A percentile compares a stretch with the other conserved stretches of the same genome.
Conservation (phyloP, 2,329 filamentous ascomycete species). For the Leptoxyphium fumago region DNA sequence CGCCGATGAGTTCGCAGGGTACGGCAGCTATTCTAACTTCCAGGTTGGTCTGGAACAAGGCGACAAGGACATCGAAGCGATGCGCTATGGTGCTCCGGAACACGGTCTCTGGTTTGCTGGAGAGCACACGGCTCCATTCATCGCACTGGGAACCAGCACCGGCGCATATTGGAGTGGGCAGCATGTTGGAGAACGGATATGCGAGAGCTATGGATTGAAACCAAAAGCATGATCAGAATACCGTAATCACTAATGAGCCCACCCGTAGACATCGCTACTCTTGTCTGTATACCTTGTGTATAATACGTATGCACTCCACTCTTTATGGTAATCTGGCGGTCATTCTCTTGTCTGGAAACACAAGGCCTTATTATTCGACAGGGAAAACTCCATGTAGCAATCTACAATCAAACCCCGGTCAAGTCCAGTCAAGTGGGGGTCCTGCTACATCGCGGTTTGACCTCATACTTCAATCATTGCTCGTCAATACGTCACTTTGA, state of each 20-base stretch:
- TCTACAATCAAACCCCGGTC: too few species aligned
- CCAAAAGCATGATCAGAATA: neutral
- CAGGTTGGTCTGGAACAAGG: conserved; percentile 57
- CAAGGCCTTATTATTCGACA: too few species aligned
- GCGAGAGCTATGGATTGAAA: conserved; percentile 34
- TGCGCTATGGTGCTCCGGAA: conserved; percentile 42
- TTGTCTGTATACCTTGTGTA: too few species aligned
- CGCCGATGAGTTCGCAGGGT: conserved; percentile 62
- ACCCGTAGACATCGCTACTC: too few species aligned
- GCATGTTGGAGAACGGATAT: conserved; percentile 52
- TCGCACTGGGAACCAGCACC: conserved; percentile 74
- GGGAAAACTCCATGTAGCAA: too few species aligned
- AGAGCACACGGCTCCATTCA: conserved; percentile 81
- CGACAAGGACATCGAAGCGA: conserved; percentile 53
- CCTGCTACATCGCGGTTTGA: too few species aligned
- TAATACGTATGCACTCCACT: too few species aligned
- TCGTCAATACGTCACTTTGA: too few species aligned
- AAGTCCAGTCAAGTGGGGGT: too few species aligned
- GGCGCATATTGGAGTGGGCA: conserved; percentile 90
- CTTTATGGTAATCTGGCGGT: too few species aligned
- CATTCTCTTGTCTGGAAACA: too few species aligned
- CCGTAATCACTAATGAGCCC: neutral
- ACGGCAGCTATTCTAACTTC: conserved; percentile 76
- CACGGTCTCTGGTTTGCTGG: conserved; percentile 72
- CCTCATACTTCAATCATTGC: too few species aligned